These are phyloP conservation scores for Termitomyces sp. DNA, from an alignment of 768 basidiomycete species.

Conservation along the genomic window DNA sequence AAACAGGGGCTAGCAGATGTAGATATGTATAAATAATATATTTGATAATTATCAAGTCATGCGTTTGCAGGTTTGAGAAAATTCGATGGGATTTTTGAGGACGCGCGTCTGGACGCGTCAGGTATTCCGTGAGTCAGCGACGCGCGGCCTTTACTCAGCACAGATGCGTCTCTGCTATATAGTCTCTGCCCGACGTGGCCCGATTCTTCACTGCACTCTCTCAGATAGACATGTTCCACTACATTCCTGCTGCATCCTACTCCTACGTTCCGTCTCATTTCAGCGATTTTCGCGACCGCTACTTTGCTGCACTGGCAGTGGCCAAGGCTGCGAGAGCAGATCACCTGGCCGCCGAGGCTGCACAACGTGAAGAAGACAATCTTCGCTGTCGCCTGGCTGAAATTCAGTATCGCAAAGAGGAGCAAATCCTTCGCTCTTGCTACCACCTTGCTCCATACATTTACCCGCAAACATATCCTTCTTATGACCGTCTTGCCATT, in stretches of 20 bases:
- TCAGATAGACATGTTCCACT: constrained; percentile 14
- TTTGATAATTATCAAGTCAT: constrained; percentile 3
- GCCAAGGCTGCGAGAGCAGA: constrained; percentile 31
- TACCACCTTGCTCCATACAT: neutral
- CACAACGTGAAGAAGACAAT: constrained; percentile 25
- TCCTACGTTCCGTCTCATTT: constrained; percentile 5
- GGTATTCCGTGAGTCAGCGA: constrained; percentile 6
- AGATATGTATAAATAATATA: neutral
- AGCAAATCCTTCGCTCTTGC: neutral
- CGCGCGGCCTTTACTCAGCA: constrained; percentile 17
- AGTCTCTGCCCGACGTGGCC: neutral
- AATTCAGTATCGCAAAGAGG: constrained; percentile 12
- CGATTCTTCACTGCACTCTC: neutral
- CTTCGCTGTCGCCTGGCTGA: constrained; percentile 21
- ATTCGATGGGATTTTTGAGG: constrained; percentile 5
- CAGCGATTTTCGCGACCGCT: constrained; percentile 24
- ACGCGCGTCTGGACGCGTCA: constrained; percentile 16
- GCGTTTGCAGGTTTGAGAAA: constrained; percentile 2
- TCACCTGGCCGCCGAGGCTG: constrained; percentile 27
- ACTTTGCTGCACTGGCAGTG: constrained; percentile 30
- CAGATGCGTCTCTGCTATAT: constrained; percentile 15
- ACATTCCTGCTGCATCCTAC: constrained; percentile 1
- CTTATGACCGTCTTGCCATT: constrained; percentile 6
- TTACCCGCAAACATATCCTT: neutral
- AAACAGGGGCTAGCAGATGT: constrained; percentile 5